Evolutionary conservation across 805 yeast genomes (phyloP), one percentile per base, ranked within the genome.

Genomic region (Zygotorulaspora danielsina): DNA sequence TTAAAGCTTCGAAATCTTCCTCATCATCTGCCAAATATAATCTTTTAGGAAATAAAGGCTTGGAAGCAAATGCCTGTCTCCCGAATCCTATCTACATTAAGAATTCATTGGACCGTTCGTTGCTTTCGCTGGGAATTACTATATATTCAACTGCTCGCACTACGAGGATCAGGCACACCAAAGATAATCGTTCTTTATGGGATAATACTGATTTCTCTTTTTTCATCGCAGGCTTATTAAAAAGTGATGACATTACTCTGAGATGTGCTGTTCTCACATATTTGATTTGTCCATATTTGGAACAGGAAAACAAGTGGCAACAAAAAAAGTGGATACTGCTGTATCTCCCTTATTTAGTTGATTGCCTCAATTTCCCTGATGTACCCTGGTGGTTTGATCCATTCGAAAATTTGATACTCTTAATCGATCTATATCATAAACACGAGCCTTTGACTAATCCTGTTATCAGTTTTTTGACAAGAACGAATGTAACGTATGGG

Each of bases 301-400:
- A 42, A 15, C 32, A 36, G 6, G 33, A 40, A 4, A 36, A 36
- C 3, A 27, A 29, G 5, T 51, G 52, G 43, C 36, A 39, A 13
- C 46, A 49, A 31, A 43, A 44, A 11, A 42, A 43, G 17, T 41
- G 45, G 2, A 26, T 56, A n/a, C 39, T 36, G 3, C 49, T 49
- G 34, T 30, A 50, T 25, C 39, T 58, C 22, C 63, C 64, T 3
- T 51, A 51, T 36, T 39, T 59, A 34, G 40, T 56, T 18, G 52
- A 51, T 6, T 44, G 52, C 10, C 50, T 59, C 32, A 51, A 58
- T 32, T 48, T 36, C 18, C 44, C 46, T 8, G 32, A 38, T n/a
- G 17, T 59, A 3, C 65, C 65, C 9, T 50, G 55, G 55, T 57
- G 63, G 62, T 60, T 52, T 42, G 60, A 57, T 44, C 61, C 63